A percentile compares a stretch with the other conserved stretches of the same genome.
Evolutionary conservation across 1,284 basidiomycete species (phyloP).

Genomic region (Dichomitus squalens): DNA sequence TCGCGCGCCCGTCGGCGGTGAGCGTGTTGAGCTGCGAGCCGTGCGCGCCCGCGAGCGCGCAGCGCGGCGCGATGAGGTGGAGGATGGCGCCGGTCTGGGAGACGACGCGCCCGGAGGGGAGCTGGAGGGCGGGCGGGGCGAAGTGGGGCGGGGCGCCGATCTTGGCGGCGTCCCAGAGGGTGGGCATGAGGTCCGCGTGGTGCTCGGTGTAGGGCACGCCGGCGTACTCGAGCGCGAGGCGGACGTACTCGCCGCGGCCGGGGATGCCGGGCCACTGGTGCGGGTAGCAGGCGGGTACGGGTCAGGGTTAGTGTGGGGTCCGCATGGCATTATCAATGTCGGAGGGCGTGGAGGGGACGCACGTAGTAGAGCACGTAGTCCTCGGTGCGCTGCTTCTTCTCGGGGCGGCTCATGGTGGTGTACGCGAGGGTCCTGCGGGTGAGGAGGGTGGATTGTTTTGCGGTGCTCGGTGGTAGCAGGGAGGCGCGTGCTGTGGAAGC

Average conservation of each 20-base stretch:
- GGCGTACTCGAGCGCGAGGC: slow-evolving; percentile 47
- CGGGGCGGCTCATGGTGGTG: slow-evolving; percentile 22
- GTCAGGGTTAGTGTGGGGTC: neutral
- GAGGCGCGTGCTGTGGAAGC: neutral
- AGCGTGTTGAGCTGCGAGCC: slow-evolving; percentile 24
- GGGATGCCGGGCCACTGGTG: slow-evolving; percentile 41
- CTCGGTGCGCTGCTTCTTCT: slow-evolving; percentile 33
- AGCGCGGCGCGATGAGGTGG: slow-evolving; percentile 42
- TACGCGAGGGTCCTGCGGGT: neutral
- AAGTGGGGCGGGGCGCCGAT: slow-evolving; percentile 36
- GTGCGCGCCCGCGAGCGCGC: slow-evolving; percentile 37
- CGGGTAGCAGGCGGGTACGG: too few relatives aligned
- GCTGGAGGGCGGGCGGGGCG: slow-evolving; percentile 40
- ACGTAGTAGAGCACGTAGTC: slow-evolving; percentile 37
- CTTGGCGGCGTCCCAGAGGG: slow-evolving; percentile 21
- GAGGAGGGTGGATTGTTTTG: neutral
- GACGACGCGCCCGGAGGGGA: slow-evolving; percentile 34
- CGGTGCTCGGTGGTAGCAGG: too few relatives aligned
- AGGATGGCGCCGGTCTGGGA: slow-evolving; percentile 47
- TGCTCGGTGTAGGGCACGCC: slow-evolving; percentile 41
- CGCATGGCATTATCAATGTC: neutral
- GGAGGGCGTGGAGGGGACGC: slow-evolving; percentile 9
- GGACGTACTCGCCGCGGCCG: slow-evolving; percentile 49
- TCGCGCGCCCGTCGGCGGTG: slow-evolving; percentile 22
- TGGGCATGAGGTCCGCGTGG: slow-evolving; percentile 21